Evolutionary conservation across 805 yeast species (phyloP), one percentile per base, ranked within the genome.

Genomic region (Hanseniaspora guilliermondii): DNA sequence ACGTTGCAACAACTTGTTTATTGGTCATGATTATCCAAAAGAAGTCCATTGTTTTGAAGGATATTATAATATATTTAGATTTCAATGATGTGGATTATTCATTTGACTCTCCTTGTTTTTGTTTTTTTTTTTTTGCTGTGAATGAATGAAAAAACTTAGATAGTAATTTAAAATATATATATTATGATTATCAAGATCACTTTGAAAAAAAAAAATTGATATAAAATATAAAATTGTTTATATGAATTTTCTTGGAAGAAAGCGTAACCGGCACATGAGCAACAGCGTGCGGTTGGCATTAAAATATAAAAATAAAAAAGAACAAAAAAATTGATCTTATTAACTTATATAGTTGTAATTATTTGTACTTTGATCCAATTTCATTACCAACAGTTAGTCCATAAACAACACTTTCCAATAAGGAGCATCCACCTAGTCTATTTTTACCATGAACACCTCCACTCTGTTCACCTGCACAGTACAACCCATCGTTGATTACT

Each of bases 371-470:
- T n/a, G 22, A n/a, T 19, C 65, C 66, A 47, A 68, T 64, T 14
- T 62, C 58, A 30, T 65, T 56, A 2, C 79, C 81, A 19, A 78
- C 80, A 14, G 75, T 70, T 56, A 72, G 70, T 3, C 83, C 83
- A 63, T 75, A 80, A 0, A 79, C 83, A 7, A 77, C 83, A 69
- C 83, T 78, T 59, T 77, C 80, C 33, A 79, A 65, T 40, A 80
- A 66, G 45, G 79, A 73, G 12, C 80, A 74, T 0, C 84, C 85
- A 32, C 79, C 80, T 27, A 82, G 65, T 64, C 85, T 72, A 60
- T 79, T 78, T 16, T 70, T 73, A 11, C 87, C 87, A 62, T 81
- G 86, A 5, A 81, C 76, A 42, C 85, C 87, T 19, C 85, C 86
- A 47, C 82, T 76, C 21, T 78, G 76, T 62, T 82, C 87, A 14